Evolutionary conservation across 306 rosid genomes (phyloP), one percentile per base, ranked within the genome.

Genomic region (Acacia confusa): DNA sequence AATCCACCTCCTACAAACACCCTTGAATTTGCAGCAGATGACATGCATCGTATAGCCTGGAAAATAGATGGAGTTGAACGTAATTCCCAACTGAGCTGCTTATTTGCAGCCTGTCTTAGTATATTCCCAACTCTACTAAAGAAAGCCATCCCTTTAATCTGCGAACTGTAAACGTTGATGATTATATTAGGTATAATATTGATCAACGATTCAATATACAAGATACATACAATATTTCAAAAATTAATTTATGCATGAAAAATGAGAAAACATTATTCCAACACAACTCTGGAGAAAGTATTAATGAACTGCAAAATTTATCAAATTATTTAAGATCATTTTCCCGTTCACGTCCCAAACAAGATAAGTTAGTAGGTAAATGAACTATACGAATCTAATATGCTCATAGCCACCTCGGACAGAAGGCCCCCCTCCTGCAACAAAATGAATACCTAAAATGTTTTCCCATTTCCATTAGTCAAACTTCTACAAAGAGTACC

Each of bases 1-100:
- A 63, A 34, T 64, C 7, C 76, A 93, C 98, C 99, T 92, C 99
- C 99, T 0, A 95, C 73, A 66, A 95, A 93, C 58, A 95, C 81
- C 86, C 91, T 93, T 5, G 99, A 81, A 65, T 81, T 87, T 71
- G 86, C 73, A 80, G 67, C 82, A 60, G 88, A 82, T 3, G 90
- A 86, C 94, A 95, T 86, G 87, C 91, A 83, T 83, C 99, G 86
- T 71, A 89, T 52, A 10, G 97, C 87, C 89, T 84, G 94, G 72
- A 83, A 86, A 81, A 83, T 20, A 20, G 90, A 90, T 55, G 90
- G 88, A 19, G 83, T 77, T 43, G 92, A 70, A 47, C 88, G 85
- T 38, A 84, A 74, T 61, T 90, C 90, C 2, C 88, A 84, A 50
- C 76, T 66, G 32, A 88, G 83, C 84, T 76, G 88, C 88, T 79